Evolutionary conservation across 1,139 yeast genomes (phyloP).

Genomic region (Yamadazyma buinensis): DNA sequence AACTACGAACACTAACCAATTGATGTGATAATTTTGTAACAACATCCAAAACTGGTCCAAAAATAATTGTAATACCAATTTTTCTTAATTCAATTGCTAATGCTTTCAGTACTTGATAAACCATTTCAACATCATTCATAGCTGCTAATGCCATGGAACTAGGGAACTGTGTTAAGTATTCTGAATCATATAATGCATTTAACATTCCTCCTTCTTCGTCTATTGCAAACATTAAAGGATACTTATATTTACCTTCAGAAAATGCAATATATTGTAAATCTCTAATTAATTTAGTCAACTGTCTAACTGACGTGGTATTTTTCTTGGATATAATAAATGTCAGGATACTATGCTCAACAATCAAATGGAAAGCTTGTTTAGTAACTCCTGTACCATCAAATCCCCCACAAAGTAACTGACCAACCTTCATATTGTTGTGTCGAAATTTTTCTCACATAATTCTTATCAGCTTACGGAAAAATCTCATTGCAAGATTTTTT

Average conservation of each 20-base stretch:
- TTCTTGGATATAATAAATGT: constrained; percentile 55
- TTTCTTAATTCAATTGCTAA: constrained; percentile 50
- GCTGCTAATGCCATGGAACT: constrained; percentile 67
- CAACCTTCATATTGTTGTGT: constrained; percentile 21
- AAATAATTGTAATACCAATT: constrained; percentile 54
- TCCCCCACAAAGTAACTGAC: constrained; percentile 62
- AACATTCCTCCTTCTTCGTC: constrained; percentile 81
- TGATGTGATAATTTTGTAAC: constrained; percentile 56
- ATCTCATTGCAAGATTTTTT: constrained; percentile 1
- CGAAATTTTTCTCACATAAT: background rate
- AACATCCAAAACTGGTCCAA: constrained; percentile 66
- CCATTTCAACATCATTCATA: constrained; percentile 47
- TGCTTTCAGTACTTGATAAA: constrained; percentile 54
- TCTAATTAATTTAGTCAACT: constrained; percentile 46
- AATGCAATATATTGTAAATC: constrained; percentile 57
- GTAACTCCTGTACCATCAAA: constrained; percentile 58
- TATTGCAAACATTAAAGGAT: constrained; percentile 68
- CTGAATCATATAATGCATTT: constrained; percentile 54
- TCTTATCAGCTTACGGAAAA: background rate
- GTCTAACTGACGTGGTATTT: constrained; percentile 50
- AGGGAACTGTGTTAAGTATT: constrained; percentile 55
- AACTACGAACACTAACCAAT: constrained; percentile 58
- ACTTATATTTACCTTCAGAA: constrained; percentile 45
- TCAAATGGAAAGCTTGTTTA: constrained; percentile 53
- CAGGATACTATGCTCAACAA: constrained; percentile 51